Evolutionary conservation across 805 yeast species (phyloP).

Genomic region (Millerozyma miso): DNA sequence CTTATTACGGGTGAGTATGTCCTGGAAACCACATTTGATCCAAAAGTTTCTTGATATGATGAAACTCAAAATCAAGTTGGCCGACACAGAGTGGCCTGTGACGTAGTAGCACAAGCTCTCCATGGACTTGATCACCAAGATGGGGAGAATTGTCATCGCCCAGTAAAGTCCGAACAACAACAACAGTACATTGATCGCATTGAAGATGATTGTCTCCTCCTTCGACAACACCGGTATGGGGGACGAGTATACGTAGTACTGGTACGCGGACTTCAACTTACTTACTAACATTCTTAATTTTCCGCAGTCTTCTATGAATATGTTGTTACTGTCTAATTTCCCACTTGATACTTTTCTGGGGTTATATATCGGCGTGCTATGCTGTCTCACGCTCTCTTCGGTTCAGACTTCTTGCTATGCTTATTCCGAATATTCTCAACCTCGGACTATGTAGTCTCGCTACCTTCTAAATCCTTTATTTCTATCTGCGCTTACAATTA

Average conservation of each 20-base stretch:
- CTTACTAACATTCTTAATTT: background rate
- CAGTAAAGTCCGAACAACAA: constrained; percentile 13
- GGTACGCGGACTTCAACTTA: constrained; percentile 10
- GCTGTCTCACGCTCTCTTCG: too few species aligned
- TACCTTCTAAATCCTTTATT: too few species aligned
- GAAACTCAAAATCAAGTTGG: constrained; percentile 1
- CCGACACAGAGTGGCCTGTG: constrained; percentile 13
- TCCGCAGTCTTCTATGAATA: too few species aligned
- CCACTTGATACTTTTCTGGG: too few species aligned
- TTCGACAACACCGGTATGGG: constrained; percentile 26
- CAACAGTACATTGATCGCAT: constrained; percentile 10
- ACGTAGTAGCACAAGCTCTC: constrained; percentile 15
- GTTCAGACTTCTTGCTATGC: too few species aligned
- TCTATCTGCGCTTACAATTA: too few species aligned
- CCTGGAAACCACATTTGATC: background rate
- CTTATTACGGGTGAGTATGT: background rate
- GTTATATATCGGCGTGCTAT: too few species aligned
- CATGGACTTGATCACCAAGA: constrained; percentile 3
- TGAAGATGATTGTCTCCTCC: constrained; percentile 20
- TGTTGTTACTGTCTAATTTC: too few species aligned
- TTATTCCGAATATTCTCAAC: too few species aligned
- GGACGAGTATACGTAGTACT: constrained; percentile 20
- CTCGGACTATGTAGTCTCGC: too few species aligned
- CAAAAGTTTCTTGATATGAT: background rate
- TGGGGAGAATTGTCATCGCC: constrained; percentile 11